Evolutionary conservation across 768 basidiomycete species (phyloP), one percentile per base, ranked within the genome.

Genomic region (Rhizopogon sp.): DNA sequence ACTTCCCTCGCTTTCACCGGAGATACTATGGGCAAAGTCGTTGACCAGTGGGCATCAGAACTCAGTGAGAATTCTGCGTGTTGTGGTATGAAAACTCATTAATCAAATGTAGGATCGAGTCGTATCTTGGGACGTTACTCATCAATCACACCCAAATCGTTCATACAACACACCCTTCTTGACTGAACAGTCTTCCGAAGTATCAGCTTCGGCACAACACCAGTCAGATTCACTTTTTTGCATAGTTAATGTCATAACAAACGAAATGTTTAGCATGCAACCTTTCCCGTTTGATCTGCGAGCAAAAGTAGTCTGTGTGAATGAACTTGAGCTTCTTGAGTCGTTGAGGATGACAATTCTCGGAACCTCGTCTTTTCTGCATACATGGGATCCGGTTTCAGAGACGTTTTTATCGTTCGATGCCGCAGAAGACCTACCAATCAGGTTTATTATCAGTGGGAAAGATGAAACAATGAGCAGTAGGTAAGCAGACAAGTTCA

Each of bases 301-400:
- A 1, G 64, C 65, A 3, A 72, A 71, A 10, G 62, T 76, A n/a
- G 63, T 78, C 37, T 78, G 80, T 61, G 67, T 83, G 22, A 66
- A 73, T 5, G 74, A 77, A 45, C 58, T 62, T 7, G 78, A 85
- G 16, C 64, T 90, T 25, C 70, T 85, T 14, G 57, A 66, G 11
- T 80, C 79, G 5, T 73, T 92, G 31, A 78, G 77, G 54, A 72
- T 76, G 67, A 80, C 79, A 2, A 72, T 85, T 5, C 71, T 87
- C 33, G 90, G 90, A 42, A 76, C 81, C 5, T 87, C 90, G 1
- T 91, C 90, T 14, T 62, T 73, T 5, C 71, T 88, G 29, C 80
- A 87, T 65, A 69, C 69, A 8, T 93, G 90, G 90, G 78, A 90
- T 64, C 43, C 68, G 1, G 33, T 35, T 2, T 64, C 63, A 2